These are phyloP conservation scores for Penicillium robsamsonii DNA, from an alignment of 495 filamentous ascomycete species.

Conservation along the genomic window DNA sequence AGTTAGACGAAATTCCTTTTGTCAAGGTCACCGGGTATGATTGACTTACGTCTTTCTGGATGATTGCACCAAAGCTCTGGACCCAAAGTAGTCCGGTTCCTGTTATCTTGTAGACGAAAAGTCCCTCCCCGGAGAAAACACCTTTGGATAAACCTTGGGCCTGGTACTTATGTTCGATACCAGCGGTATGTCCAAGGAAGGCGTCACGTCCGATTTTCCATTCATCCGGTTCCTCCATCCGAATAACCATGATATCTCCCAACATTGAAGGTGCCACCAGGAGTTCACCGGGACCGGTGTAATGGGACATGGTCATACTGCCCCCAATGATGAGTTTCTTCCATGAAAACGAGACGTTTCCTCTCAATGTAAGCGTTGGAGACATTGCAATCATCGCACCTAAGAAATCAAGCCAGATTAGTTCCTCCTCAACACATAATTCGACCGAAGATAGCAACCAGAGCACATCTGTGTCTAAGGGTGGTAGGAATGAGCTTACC, in stretches of 20 bases:
- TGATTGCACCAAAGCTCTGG: constrained; percentile 90
- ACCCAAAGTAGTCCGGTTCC: constrained; percentile 82
- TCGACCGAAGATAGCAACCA: not conserved
- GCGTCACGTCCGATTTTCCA: constrained; percentile 85
- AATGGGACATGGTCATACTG: constrained; percentile 76
- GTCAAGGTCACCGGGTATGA: not conserved
- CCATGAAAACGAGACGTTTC: constrained; percentile 72
- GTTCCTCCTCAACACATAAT: no score
- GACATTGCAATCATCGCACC: constrained; percentile 96
- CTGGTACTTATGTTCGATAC: constrained; percentile 78
- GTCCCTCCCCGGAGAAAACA: constrained; percentile 88
- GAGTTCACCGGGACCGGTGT: constrained; percentile 88
- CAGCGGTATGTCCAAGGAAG: constrained; percentile 75
- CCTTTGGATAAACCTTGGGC: constrained; percentile 85
- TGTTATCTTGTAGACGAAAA: constrained; percentile 85
- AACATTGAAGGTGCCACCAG: constrained; percentile 76
- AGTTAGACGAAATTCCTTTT: no score
- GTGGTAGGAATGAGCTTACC: constrained; percentile 46
- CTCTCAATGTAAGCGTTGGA: constrained; percentile 77
- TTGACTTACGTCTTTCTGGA: constrained; percentile 82
- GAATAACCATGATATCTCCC: constrained; percentile 83
- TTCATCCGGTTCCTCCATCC: constrained; percentile 59
- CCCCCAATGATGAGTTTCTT: constrained; percentile 83
- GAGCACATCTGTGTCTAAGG: not conserved
- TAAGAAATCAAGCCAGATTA: constrained; percentile 23